These are phyloP conservation scores for Globisporangium viniferum DNA, from an alignment of 352 stramenopile genomes.

Conservation along the genomic window DNA sequence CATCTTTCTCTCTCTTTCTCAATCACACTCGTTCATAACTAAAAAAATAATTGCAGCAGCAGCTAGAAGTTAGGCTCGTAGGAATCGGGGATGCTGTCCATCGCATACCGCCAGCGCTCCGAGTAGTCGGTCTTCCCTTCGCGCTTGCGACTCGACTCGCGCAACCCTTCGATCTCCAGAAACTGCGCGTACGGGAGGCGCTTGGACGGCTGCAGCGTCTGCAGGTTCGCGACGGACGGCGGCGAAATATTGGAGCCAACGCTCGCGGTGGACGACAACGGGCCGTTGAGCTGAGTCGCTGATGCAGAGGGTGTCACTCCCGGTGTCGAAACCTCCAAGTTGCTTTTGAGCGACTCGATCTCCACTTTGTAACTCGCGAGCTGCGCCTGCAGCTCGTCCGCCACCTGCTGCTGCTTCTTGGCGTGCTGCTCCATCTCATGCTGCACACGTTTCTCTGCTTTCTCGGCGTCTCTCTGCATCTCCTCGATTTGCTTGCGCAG, in stretches of 20 bases:
- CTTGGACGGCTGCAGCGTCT: constrained; percentile 40
- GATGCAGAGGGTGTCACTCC: neutral
- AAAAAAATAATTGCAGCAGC: neutral
- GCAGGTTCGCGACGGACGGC: constrained; percentile 4
- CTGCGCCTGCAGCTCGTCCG: constrained; percentile 15
- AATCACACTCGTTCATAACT: neutral
- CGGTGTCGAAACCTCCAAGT: too few species aligned
- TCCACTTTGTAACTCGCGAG: constrained; percentile 9
- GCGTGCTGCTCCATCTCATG: constrained; percentile 12
- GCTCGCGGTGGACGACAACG: constrained; percentile 7
- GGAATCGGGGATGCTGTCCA: neutral
- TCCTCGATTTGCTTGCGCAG: constrained; percentile 20
- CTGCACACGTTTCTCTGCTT: constrained; percentile 12
- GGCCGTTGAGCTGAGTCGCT: constrained; percentile 4
- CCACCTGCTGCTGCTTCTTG: constrained; percentile 9
- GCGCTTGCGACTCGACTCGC: constrained; percentile 58
- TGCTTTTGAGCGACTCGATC: constrained; percentile 1
- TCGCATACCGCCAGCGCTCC: constrained; percentile 25
- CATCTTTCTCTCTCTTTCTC: neutral
- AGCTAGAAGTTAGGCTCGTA: neutral
- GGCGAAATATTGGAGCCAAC: neutral
- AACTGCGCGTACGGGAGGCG: constrained; percentile 77
- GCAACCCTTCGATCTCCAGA: constrained; percentile 77
- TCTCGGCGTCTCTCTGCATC: constrained; percentile 17
- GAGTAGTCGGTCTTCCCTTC: constrained; percentile 40